A percentile compares a stretch with the other conserved stretches of the same genome.
Evolutionary conservation across 2,329 filamentous ascomycete species (phyloP).

Genomic region (Xylaria sp.): DNA sequence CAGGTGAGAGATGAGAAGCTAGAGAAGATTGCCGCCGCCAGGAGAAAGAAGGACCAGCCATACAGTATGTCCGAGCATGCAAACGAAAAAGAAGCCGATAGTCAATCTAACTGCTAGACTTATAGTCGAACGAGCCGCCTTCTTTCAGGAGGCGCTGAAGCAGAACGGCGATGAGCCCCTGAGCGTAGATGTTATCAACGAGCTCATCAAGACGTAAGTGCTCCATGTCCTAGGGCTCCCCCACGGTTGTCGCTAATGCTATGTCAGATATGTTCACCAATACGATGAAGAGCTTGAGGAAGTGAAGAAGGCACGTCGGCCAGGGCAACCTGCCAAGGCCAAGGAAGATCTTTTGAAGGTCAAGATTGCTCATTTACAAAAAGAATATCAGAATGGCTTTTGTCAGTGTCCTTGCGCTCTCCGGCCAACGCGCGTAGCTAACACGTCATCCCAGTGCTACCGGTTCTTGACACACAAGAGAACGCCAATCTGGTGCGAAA

Average conservation of each 20-base stretch:
- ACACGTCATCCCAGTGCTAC: constrained; percentile 65
- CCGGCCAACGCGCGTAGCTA: constrained; percentile 35
- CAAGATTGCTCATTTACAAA: constrained; percentile 75
- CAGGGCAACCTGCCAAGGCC: constrained; percentile 81
- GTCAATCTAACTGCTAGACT: constrained; percentile 15
- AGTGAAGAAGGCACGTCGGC: constrained; percentile 75
- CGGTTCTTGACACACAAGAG: constrained; percentile 76
- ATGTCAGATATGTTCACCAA: constrained; percentile 70
- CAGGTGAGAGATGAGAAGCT: constrained; percentile 85
- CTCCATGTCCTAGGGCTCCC: neutral
- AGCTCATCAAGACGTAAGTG: constrained; percentile 69
- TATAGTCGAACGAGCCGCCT: constrained; percentile 73
- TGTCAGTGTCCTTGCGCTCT: constrained; percentile 61
- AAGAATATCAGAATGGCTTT: constrained; percentile 86
- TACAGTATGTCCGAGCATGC: constrained; percentile 65
- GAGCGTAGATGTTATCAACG: constrained; percentile 66
- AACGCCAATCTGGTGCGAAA: constrained; percentile 73
- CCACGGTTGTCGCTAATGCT: constrained; percentile 15
- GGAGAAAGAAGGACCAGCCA: constrained; percentile 78
- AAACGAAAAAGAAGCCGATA: neutral
- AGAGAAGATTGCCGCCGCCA: constrained; percentile 73
- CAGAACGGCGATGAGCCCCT: constrained; percentile 64
- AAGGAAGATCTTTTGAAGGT: constrained; percentile 82
- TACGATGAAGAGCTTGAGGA: constrained; percentile 76
- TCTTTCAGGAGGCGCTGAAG: constrained; percentile 75